Evolutionary conservation across 2,329 filamentous ascomycete genomes (phyloP).

Genomic region (Talaromyces sp.): DNA sequence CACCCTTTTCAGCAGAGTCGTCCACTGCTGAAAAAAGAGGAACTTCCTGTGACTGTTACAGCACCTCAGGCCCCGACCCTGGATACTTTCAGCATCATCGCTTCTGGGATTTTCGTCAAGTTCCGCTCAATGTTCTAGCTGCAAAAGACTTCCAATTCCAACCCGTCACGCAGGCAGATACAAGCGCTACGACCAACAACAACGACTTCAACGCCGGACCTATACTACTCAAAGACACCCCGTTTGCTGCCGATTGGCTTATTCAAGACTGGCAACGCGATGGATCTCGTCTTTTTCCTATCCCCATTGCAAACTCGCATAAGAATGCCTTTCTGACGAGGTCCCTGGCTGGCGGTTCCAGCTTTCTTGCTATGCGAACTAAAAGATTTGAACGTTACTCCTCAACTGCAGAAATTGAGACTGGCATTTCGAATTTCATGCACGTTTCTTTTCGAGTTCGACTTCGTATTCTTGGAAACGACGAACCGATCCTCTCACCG

Average conservation of each 20-base stretch:
- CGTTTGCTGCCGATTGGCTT: constrained; percentile 36
- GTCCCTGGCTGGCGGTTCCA: constrained; percentile 23
- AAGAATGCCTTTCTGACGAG: constrained; percentile 44
- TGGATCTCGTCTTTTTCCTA: constrained; percentile 32
- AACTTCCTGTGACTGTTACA: constrained; percentile 44
- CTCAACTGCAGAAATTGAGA: constrained; percentile 47
- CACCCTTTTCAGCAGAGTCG: background rate
- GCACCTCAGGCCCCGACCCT: constrained; percentile 38
- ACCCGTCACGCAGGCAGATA: constrained; percentile 15
- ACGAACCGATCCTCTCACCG: constrained; percentile 14
- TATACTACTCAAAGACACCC: constrained; percentile 28
- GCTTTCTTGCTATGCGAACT: constrained; percentile 46
- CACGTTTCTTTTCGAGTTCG: constrained; percentile 47
- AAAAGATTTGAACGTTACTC: constrained; percentile 41
- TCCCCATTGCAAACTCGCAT: constrained; percentile 43
- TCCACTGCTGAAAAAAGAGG: background rate
- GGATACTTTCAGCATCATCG: constrained; percentile 49
- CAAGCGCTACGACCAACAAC: constrained; percentile 4
- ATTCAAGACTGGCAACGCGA: constrained; percentile 45
- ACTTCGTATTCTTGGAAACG: constrained; percentile 37
- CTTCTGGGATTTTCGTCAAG: constrained; percentile 48
- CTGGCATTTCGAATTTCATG: constrained; percentile 39
- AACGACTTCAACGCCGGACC: constrained; percentile 17
- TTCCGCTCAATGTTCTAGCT: constrained; percentile 27
- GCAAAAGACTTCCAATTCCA: constrained; percentile 22